Conservation (phyloP, 139 green algal species). For the Chlamydomonas eustigma region DNA sequence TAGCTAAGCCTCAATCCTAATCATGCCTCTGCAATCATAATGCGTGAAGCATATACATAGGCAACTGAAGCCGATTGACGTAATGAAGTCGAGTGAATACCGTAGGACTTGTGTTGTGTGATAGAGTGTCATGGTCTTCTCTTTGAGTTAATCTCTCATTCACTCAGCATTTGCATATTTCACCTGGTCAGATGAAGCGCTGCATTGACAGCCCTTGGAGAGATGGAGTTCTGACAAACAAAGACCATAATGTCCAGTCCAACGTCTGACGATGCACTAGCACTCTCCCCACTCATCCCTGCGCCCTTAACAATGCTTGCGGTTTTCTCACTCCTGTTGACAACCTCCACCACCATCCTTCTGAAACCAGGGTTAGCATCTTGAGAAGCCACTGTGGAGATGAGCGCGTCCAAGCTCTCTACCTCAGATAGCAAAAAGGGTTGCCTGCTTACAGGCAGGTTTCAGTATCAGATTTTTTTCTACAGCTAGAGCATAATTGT, state of each 20-base stretch:
- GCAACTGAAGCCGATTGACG: too few species aligned
- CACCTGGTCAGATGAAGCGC: background rate
- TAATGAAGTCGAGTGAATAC: too few species aligned
- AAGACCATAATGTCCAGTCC: conserved; percentile 2
- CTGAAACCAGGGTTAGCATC: background rate
- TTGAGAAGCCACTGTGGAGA: background rate
- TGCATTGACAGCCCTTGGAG: background rate
- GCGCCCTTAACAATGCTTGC: background rate
- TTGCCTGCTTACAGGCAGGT: too few species aligned
- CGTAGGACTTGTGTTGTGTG: too few species aligned
- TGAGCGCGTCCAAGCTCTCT: background rate
- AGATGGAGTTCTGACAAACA: background rate
- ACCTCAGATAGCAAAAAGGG: background rate
- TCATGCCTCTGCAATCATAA: too few species aligned
- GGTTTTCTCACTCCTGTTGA: background rate
- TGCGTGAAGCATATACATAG: too few species aligned
- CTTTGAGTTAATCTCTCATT: too few species aligned
- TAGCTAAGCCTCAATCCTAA: too few species aligned
- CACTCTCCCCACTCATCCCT: background rate
- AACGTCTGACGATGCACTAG: background rate
- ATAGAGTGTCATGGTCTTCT: too few species aligned
- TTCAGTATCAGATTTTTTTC: too few species aligned
- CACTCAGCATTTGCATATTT: too few species aligned
- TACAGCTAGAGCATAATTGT: too few species aligned
- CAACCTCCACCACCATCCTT: background rate